Evolutionary conservation across 2,329 filamentous ascomycete species (phyloP), one percentile per base, ranked within the genome.

Genomic region (Cladosporium phlei): DNA sequence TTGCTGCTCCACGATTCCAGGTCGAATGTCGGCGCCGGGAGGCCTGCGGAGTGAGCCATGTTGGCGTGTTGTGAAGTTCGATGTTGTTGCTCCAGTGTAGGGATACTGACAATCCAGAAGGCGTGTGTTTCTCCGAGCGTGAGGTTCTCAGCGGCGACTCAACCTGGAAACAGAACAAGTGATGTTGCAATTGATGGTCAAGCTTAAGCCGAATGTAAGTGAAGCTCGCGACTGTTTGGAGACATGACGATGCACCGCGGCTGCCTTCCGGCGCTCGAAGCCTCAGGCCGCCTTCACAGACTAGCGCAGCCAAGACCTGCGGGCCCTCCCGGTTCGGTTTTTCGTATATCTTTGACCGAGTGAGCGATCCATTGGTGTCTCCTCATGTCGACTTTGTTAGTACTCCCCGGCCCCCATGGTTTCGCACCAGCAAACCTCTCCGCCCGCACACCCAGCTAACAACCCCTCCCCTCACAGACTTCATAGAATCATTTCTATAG

Each of bases 1-100:
- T 96, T 95, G 55, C 84, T 77, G 39, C 95, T 85, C 67, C 96
- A 97, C 28, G 85, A 80, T 51, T 96, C 88, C 32, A 98, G 78
- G 59, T 97, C 93, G 57, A 97, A 84, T 63, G 91, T 95, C 8
- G 91, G 90, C 5, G 79, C 69, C 14, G 59, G 54, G 16, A 61
- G 27, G 17, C 32, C 30, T 8, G 39, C 46, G 20, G 22, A 30
- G 30, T 32, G 30, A 2, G 38, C 46, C 46, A 48, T 48, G 30
- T 16, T 25, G 20, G 12, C n/a, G 21, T n/a, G 12, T n/a, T n/a
- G n/a, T n/a, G n/a, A n/a, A n/a, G n/a, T 8, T 12, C 9, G 11
- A n/a, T 37, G 30, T 8, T 44, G 39, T 25, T 20, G 17, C 19
- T 9, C 11, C 17, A 11, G 24, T 30, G 38, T 40, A 14, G 38